These are phyloP conservation scores for Paramecium sonneborni DNA, from an alignment of 73 alveolate genomes.

Conservation along the genomic window DNA sequence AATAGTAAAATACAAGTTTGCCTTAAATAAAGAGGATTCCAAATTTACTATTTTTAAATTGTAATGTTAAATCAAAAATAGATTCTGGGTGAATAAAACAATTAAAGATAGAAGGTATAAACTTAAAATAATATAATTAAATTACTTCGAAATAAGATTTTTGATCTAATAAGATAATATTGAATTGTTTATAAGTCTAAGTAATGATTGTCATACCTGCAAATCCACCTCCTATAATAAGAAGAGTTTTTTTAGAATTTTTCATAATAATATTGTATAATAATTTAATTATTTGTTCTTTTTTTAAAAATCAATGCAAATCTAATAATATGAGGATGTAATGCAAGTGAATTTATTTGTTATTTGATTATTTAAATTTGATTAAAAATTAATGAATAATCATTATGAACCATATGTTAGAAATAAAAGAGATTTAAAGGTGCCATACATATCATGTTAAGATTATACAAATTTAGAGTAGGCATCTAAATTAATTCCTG, in stretches of 20 bases:
- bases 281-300: neutral
- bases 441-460: slow-evolving; percentile 26
- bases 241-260: slow-evolving; percentile 9
- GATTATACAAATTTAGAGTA: slow-evolving; percentile 32
- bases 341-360: neutral
- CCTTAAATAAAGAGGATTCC: neutral
- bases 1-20: neutral
- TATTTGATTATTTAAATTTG: neutral
- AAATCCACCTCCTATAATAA: slow-evolving; percentile 44
- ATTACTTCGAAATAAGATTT: slow-evolving; percentile 21
- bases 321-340: neutral
- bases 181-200: neutral
- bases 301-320: neutral
- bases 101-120: neutral
- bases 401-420: slow-evolving; percentile 58
- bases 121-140: neutral
- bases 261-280: neutral
- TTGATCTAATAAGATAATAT: neutral
- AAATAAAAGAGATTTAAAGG: slow-evolving; percentile 42
- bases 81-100: slow-evolving; percentile 26
- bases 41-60: neutral
- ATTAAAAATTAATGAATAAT: slow-evolving; percentile 38
- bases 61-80: neutral
- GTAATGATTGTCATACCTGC: slow-evolving; percentile 46
- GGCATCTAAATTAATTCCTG: slow-evolving; percentile 30